Evolutionary conservation across 805 yeast genomes (phyloP).

Genomic region (Diddensiella caesifluorescens): DNA sequence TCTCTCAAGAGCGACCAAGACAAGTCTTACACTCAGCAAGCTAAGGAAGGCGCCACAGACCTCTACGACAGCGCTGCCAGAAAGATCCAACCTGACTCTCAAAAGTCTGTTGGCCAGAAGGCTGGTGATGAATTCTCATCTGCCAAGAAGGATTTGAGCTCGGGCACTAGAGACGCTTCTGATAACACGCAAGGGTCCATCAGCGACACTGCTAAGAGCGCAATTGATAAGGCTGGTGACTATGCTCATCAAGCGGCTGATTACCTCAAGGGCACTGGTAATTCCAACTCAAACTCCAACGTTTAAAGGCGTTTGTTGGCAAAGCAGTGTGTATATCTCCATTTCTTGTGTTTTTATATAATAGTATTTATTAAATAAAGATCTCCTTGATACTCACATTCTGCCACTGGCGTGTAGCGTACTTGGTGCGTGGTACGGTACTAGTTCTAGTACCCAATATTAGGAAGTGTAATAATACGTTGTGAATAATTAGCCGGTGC

Average conservation of each 20-base stretch:
- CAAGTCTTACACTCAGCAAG: conserved; percentile 59
- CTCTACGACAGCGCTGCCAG: conserved; percentile 60
- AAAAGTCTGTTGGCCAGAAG: conserved; percentile 67
- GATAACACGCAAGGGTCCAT: conserved; percentile 28
- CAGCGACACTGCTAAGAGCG: conserved; percentile 22
- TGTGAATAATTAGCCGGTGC: too few species aligned
- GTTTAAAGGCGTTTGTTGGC: not conserved
- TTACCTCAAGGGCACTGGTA: conserved; percentile 25
- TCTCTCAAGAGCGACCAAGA: conserved; percentile 62
- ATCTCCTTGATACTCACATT: too few species aligned
- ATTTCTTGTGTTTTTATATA: too few species aligned
- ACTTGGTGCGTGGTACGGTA: too few species aligned
- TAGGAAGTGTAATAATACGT: too few species aligned
- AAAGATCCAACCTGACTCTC: conserved; percentile 53
- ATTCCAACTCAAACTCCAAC: not conserved
- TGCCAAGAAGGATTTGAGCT: conserved; percentile 50
- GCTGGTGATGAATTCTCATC: conserved; percentile 54
- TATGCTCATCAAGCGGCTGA: conserved; percentile 32
- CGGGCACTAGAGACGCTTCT: conserved; percentile 27
- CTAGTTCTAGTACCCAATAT: too few species aligned
- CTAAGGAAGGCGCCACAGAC: conserved; percentile 65
- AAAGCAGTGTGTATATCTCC: not conserved
- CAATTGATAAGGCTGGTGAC: conserved; percentile 30
- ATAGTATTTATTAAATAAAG: too few species aligned
- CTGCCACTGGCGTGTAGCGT: too few species aligned